Evolutionary conservation across 371 early-diverging fungal species (phyloP).

Genomic region (Mortierella sp.): DNA sequence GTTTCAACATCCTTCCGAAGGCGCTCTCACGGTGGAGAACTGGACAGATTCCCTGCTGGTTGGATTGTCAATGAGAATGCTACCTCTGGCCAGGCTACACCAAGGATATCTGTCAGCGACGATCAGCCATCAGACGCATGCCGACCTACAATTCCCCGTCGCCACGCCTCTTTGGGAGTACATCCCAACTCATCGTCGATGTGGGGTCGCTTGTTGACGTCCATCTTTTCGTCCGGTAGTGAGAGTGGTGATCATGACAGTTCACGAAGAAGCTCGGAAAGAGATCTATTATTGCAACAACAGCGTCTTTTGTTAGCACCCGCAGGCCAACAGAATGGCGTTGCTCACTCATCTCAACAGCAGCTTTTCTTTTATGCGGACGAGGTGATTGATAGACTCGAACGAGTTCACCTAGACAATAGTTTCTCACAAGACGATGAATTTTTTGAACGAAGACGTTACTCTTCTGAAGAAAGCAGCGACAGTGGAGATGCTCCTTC

Average conservation of each 20-base stretch:
- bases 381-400: constrained; percentile 22
- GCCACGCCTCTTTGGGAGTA: constrained; percentile 29
- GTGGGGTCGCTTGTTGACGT: constrained; percentile 48
- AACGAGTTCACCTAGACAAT: constrained; percentile 12
- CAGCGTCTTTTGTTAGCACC: constrained; percentile 29
- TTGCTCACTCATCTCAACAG: constrained; percentile 33
- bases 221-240: constrained; percentile 29
- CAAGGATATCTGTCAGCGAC: constrained; percentile 12
- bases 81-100: constrained; percentile 1
- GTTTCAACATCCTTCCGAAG: constrained; percentile 28
- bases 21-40: constrained; percentile 43
- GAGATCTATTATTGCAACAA: constrained; percentile 16
- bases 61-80: constrained; percentile 25
- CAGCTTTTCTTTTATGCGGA: constrained; percentile 52
- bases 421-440: constrained; percentile 11
- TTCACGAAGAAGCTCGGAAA: background rate
- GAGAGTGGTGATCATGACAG: constrained; percentile 15
- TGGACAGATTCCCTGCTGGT: constrained; percentile 42
- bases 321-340: constrained; percentile 15
- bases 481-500: constrained; percentile 17
- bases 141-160: constrained; percentile 3
- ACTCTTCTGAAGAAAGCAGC: constrained; percentile 9
- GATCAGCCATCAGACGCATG: constrained; percentile 6
- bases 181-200: constrained; percentile 28
- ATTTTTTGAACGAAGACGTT: constrained; percentile 3